phyloP scores from a whole-genome alignment of 805 yeast species.

The Scheffersomyces lignosus region DNA sequence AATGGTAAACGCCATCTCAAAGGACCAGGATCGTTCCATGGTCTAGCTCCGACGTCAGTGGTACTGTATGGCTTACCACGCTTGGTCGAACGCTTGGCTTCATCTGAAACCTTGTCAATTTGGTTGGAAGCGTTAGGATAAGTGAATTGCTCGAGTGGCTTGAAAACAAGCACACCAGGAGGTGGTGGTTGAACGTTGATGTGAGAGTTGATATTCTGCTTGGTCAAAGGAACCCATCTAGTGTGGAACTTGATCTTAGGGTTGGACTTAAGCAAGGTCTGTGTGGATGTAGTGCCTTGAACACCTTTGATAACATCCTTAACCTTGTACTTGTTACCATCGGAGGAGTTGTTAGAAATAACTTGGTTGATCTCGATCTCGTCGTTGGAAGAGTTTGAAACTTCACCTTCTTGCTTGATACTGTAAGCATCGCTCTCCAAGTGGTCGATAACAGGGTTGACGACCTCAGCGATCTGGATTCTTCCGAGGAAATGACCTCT shows the following conservation, averaged over 20 bases:
- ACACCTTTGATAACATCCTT: slow-evolving; percentile 8
- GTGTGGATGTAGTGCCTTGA: slow-evolving; percentile 15
- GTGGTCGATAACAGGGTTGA: slow-evolving; percentile 53
- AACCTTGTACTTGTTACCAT: slow-evolving; percentile 20
- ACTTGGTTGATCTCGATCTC: slow-evolving; percentile 47
- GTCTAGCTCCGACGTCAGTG: slow-evolving; percentile 57
- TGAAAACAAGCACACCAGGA: slow-evolving; percentile 84
- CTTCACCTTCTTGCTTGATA: slow-evolving; percentile 4
- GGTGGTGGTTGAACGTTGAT: slow-evolving; percentile 75
- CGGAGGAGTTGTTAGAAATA: slow-evolving; percentile 28
- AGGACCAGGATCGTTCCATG: slow-evolving; percentile 91
- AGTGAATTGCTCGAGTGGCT: slow-evolving; percentile 77
- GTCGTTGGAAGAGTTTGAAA: slow-evolving; percentile 17
- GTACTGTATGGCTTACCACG: slow-evolving; percentile 51
- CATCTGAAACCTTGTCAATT: slow-evolving; percentile 66
- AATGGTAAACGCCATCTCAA: slow-evolving; percentile 38
- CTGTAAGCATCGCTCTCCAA: slow-evolving; percentile 14
- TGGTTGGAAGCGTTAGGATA: slow-evolving; percentile 81
- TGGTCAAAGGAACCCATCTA: slow-evolving; percentile 67
- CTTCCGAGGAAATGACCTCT: slow-evolving; percentile 81
- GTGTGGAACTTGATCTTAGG: slow-evolving; percentile 49
- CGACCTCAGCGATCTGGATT: slow-evolving; percentile 68
- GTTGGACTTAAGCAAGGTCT: slow-evolving; percentile 22
- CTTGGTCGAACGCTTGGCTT: slow-evolving; percentile 59
- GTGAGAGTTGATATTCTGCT: slow-evolving; percentile 52